Evolutionary conservation across 495 filamentous ascomycete species (phyloP).

Genomic region (Trypethelium eluteriae): DNA sequence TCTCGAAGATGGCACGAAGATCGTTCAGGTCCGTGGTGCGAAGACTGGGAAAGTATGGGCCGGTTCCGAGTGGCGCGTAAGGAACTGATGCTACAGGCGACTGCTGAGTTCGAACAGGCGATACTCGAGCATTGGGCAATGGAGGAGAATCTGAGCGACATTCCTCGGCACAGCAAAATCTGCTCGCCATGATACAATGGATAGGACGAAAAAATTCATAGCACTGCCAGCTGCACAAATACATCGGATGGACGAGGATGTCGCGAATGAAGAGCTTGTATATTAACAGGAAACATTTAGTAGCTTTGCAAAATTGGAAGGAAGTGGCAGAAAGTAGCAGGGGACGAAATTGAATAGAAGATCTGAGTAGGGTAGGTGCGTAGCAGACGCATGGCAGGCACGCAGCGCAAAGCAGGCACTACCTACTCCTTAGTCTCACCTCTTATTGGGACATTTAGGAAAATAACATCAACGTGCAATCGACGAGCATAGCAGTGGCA

Average conservation of each 20-base stretch:
- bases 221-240: not conserved
- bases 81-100: not conserved
- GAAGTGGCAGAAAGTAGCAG: not conserved
- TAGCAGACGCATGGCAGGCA: not conserved
- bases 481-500: too few relatives aligned
- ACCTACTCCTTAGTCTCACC: too few relatives aligned
- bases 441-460: too few relatives aligned
- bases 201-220: not conserved
- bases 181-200: constrained; percentile 2
- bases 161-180: constrained; percentile 2
- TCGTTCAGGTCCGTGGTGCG: not conserved
- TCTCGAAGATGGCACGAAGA: constrained; percentile 1
- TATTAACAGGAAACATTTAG: not conserved
- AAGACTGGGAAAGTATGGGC: not conserved
- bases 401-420: too few relatives aligned
- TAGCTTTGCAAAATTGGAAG: not conserved
- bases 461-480: too few relatives aligned
- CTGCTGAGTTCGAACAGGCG: not conserved
- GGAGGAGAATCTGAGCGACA: not conserved
- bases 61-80: not conserved
- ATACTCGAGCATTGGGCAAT: not conserved
- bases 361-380: not conserved
- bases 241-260: not conserved
- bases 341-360: not conserved
- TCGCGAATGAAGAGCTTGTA: not conserved